These are phyloP conservation scores for Chlorella vulgaris DNA, from an alignment of 139 green algal genomes.

Conservation along the genomic window DNA sequence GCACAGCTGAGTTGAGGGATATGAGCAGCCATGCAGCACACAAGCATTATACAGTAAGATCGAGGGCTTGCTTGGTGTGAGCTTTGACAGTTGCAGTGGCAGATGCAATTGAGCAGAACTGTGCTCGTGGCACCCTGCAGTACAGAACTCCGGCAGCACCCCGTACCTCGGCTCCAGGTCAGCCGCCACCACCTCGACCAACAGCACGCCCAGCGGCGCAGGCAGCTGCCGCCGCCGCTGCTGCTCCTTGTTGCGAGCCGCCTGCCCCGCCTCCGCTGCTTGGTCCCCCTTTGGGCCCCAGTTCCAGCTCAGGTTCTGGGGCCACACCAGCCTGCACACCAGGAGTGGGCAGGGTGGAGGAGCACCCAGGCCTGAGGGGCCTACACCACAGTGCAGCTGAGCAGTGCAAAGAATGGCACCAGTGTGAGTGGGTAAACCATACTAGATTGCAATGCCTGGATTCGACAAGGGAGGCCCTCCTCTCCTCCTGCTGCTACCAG, in stretches of 20 bases:
- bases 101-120: no score
- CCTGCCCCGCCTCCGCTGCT: background rate
- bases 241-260: background rate
- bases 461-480: no score
- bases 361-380: no score
- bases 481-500: background rate
- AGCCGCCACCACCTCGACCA: slow-evolving; percentile 34
- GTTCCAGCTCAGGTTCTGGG: slow-evolving; percentile 13
- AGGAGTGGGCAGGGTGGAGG: background rate
- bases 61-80: background rate
- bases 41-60: background rate
- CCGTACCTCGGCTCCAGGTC: slow-evolving; percentile 29
- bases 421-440: no score
- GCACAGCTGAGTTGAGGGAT: no score
- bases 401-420: no score
- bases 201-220: slow-evolving; percentile 38
- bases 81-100: no score
- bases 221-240: slow-evolving; percentile 19
- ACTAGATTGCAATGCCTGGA: no score
- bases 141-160: background rate
- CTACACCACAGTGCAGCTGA: no score
- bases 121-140: background rate
- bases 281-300: slow-evolving; percentile 26
- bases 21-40: no score
- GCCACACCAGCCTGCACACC: slow-evolving; percentile 15